phyloP scores from a whole-genome alignment of 2,329 filamentous ascomycete species.

The Lomentospora prolificans region DNA sequence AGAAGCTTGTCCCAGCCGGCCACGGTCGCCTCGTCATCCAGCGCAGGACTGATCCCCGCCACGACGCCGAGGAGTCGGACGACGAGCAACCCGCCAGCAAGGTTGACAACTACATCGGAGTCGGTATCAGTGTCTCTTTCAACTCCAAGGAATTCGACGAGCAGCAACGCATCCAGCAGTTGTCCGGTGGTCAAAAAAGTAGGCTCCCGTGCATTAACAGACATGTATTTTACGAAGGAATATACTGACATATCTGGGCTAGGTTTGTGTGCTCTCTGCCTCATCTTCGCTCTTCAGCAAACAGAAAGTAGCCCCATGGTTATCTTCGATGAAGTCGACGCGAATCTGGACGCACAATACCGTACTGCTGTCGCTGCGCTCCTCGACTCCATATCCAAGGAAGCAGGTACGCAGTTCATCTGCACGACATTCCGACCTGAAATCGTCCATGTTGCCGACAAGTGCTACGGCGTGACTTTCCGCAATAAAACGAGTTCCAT shows the following conservation, averaged over 20 bases:
- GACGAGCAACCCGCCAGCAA: constrained; percentile 48
- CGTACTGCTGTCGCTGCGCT: constrained; percentile 89
- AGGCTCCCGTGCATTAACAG: constrained; percentile 23
- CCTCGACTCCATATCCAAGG: constrained; percentile 65
- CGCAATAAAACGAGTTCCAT: constrained; percentile 90
- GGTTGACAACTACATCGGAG: constrained; percentile 93
- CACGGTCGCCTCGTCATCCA: constrained; percentile 89
- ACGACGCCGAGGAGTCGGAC: constrained; percentile 54
- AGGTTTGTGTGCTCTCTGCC: constrained; percentile 91
- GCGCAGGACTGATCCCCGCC: constrained; percentile 67
- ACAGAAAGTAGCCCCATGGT: constrained; percentile 98
- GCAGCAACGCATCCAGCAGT: constrained; percentile 93
- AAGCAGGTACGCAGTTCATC: constrained; percentile 73
- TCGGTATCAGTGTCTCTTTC: constrained; percentile 95
- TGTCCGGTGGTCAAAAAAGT: constrained; percentile 97
- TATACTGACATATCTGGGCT: constrained; percentile 14
- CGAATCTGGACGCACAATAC: constrained; percentile 96
- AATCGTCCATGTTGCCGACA: constrained; percentile 90
- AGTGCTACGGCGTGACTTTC: constrained; percentile 95
- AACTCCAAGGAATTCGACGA: constrained; percentile 94
- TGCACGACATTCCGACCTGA: constrained; percentile 98
- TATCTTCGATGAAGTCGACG: constrained; percentile 97
- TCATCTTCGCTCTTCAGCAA: constrained; percentile 97
- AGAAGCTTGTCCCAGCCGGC: constrained; percentile 87
- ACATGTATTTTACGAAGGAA: not conserved